A percentile compares a stretch with the other conserved stretches of the same genome.
These are phyloP conservation scores for Coprinellus micaceus DNA, from an alignment of 768 basidiomycete genomes.

Conservation along the genomic window DNA sequence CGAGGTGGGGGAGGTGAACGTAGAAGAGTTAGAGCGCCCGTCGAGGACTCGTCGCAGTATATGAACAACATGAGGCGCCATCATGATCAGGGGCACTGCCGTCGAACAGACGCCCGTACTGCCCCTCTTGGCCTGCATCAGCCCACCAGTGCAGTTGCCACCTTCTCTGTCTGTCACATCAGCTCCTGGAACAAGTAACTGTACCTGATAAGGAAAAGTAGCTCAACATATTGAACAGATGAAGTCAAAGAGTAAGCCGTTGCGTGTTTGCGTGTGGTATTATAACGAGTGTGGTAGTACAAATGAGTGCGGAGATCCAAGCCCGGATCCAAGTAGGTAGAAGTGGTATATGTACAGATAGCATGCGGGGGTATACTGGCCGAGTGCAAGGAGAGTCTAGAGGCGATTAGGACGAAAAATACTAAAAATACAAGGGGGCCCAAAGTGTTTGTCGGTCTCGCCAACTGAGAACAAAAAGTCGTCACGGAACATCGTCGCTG, in stretches of 20 bases:
- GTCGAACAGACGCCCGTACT: not conserved
- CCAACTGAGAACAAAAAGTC: not conserved
- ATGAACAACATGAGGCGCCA: not conserved
- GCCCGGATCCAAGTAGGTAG: not conserved
- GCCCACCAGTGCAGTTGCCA: too few species aligned
- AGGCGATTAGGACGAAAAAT: too few species aligned
- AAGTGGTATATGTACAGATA: not conserved
- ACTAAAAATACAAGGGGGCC: too few species aligned
- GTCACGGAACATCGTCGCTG: constrained; percentile 1
- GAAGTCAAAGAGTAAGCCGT: not conserved
- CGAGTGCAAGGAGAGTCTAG: too few species aligned
- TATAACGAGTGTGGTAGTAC: too few species aligned
- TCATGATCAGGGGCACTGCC: not conserved
- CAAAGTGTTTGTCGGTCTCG: too few species aligned
- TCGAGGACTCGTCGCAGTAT: not conserved
- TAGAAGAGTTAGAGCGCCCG: not conserved
- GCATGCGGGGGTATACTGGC: too few species aligned
- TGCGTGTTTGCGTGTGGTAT: too few species aligned
- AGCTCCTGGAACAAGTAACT: not conserved
- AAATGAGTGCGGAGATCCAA: not conserved
- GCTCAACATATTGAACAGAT: not conserved
- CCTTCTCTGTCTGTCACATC: too few species aligned
- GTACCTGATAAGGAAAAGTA: not conserved
- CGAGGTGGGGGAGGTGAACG: not conserved
- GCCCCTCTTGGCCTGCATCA: not conserved